These are phyloP conservation scores for Ramaria sp. DNA, from an alignment of 768 basidiomycete species.

Conservation along the genomic window DNA sequence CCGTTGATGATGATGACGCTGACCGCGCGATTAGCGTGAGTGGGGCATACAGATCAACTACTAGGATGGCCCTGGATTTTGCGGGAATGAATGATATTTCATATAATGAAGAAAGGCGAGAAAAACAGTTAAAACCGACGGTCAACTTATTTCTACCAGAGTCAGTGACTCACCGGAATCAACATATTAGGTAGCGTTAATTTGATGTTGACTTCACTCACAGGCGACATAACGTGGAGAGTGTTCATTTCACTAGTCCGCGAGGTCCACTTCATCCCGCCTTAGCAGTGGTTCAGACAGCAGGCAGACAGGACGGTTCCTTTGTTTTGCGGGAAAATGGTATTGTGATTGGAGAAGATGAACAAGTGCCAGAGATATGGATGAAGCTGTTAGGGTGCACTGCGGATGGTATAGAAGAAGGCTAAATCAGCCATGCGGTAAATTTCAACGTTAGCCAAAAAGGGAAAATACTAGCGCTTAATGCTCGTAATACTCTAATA, in stretches of 20 bases:
- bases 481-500: neutral
- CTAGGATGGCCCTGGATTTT: slow-evolving; percentile 64
- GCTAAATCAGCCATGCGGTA: neutral
- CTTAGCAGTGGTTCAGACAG: slow-evolving; percentile 62
- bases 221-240: slow-evolving; percentile 71
- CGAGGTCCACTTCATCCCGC: slow-evolving; percentile 43
- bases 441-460: neutral
- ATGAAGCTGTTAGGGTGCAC: slow-evolving; percentile 45
- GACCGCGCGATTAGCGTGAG: slow-evolving; percentile 45
- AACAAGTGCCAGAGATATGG: slow-evolving; percentile 56
- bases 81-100: slow-evolving; percentile 31
- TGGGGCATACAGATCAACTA: slow-evolving; percentile 55
- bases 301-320: slow-evolving; percentile 41
- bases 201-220: neutral
- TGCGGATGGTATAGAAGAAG: slow-evolving; percentile 3
- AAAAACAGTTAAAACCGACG: slow-evolving; percentile 15
- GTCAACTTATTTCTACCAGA: slow-evolving; percentile 56
- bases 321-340: slow-evolving; percentile 65
- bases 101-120: slow-evolving; percentile 6
- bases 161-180: slow-evolving; percentile 26
- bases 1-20: neutral
- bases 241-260: slow-evolving; percentile 47
- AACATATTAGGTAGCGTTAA: neutral
- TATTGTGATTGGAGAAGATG: slow-evolving; percentile 73
- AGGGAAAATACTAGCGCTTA: neutral